Evolutionary conservation across 2,329 filamentous ascomycete genomes (phyloP).

Genomic region (Colletotrichum costaricense): DNA sequence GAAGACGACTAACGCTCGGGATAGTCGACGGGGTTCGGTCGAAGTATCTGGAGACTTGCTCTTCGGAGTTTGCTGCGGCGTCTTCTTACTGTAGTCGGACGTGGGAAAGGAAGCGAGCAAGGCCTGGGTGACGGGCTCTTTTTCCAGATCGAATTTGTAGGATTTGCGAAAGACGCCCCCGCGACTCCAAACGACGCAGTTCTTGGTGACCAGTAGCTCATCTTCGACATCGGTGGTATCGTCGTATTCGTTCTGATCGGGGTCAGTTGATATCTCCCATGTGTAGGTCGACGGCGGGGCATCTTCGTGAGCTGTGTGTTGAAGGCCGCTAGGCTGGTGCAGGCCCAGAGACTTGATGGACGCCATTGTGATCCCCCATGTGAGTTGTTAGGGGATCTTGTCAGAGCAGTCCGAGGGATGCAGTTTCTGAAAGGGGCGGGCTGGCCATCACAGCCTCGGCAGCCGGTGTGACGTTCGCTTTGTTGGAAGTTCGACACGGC

Average conservation of each 20-base stretch:
- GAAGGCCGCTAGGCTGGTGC: slow-evolving; percentile 86
- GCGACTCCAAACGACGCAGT: slow-evolving; percentile 88
- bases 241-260: slow-evolving; percentile 43
- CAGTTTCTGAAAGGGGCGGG: neutral
- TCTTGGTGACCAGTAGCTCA: slow-evolving; percentile 81
- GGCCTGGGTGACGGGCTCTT: slow-evolving; percentile 87
- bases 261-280: slow-evolving; percentile 74
- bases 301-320: slow-evolving; percentile 85
- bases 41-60: slow-evolving; percentile 21
- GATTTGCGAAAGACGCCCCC: slow-evolving; percentile 86
- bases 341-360: slow-evolving; percentile 90
- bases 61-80: slow-evolving; percentile 7
- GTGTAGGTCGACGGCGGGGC: slow-evolving; percentile 74
- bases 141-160: slow-evolving; percentile 88
- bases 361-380: slow-evolving; percentile 72
- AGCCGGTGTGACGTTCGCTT: neutral
- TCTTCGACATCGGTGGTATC: slow-evolving; percentile 69
- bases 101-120: slow-evolving; percentile 84
- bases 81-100: slow-evolving; percentile 51
- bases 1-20: slow-evolving; percentile 86
- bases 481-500: neutral
- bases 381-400: slow-evolving; percentile 5
- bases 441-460: slow-evolving; percentile 23
- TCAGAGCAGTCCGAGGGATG: neutral
- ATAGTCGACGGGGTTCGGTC: slow-evolving; percentile 46